phyloP scores from a whole-genome alignment of 2,329 filamentous ascomycete genomes.

The Claviceps fusiformis region DNA sequence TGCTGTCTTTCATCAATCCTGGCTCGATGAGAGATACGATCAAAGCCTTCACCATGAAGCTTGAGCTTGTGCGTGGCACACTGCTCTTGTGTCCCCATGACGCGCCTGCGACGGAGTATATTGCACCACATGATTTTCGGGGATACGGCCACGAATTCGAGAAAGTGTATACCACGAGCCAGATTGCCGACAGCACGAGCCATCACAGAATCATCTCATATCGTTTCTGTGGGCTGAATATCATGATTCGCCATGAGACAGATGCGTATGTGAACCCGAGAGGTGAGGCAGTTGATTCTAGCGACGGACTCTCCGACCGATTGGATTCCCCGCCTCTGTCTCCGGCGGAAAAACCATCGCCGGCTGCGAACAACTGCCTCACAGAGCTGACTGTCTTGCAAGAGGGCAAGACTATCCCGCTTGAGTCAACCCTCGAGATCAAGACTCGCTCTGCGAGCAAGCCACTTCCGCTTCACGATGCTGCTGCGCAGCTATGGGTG shows the following conservation, averaged over 20 bases:
- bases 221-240: slow-evolving; percentile 24
- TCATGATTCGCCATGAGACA: slow-evolving; percentile 29
- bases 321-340: slow-evolving; percentile 16
- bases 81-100: slow-evolving; percentile 25
- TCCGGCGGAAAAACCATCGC: neutral
- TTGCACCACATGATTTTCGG: slow-evolving; percentile 21
- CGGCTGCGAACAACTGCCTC: neutral
- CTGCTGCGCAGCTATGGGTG: slow-evolving; percentile 29
- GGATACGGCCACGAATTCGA: slow-evolving; percentile 32
- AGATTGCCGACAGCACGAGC: slow-evolving; percentile 24
- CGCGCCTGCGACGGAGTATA: slow-evolving; percentile 12
- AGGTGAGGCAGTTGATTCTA: neutral
- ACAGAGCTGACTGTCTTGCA: slow-evolving; percentile 18
- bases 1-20: slow-evolving; percentile 28
- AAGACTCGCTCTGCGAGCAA: slow-evolving; percentile 26
- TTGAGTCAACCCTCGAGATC: slow-evolving; percentile 27
- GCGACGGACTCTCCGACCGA: slow-evolving; percentile 10
- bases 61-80: slow-evolving; percentile 25
- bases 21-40: slow-evolving; percentile 10
- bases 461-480: slow-evolving; percentile 19
- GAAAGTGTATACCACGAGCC: slow-evolving; percentile 25
- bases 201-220: slow-evolving; percentile 33
- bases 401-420: slow-evolving; percentile 18
- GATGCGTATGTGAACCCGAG: slow-evolving; percentile 23
- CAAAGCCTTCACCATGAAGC: slow-evolving; percentile 26